Conservation (phyloP, 2,329 filamentous ascomycete species). For the Fusarium annulatum region DNA sequence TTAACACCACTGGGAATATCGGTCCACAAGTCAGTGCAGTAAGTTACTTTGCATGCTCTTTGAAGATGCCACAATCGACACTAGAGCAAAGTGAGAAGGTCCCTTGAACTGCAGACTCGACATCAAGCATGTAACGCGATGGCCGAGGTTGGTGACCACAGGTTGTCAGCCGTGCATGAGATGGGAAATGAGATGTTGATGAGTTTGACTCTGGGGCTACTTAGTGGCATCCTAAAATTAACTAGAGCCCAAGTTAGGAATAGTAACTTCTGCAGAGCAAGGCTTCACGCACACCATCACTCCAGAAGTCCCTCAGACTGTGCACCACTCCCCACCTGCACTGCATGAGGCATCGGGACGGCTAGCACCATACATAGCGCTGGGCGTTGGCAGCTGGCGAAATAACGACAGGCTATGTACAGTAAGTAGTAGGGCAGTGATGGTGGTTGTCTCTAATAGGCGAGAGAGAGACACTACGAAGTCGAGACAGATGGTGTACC, state of each 20-base stretch:
- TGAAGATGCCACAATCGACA: slow-evolving; percentile 4
- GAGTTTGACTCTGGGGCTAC: slow-evolving; percentile 28
- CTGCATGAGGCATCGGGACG: slow-evolving; percentile 34
- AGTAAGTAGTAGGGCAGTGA: slow-evolving; percentile 6
- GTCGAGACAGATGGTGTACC: slow-evolving; percentile 14
- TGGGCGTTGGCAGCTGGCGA: slow-evolving; percentile 28
- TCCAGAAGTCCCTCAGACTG: slow-evolving; percentile 42
- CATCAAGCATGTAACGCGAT: slow-evolving; percentile 29
- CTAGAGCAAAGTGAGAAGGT: slow-evolving; percentile 39
- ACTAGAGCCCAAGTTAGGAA: slow-evolving; percentile 20
- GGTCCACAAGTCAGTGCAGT: slow-evolving; percentile 5
- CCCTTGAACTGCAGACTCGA: slow-evolving; percentile 14
- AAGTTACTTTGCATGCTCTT: slow-evolving; percentile 1
- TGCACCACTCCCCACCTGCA: slow-evolving; percentile 24
- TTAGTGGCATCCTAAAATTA: slow-evolving; percentile 31
- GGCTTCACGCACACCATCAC: slow-evolving; percentile 18
- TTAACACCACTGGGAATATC: slow-evolving; percentile 3
- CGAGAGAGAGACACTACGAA: slow-evolving; percentile 1
- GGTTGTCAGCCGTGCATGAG: slow-evolving; percentile 38
- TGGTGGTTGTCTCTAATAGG: slow-evolving; percentile 8
- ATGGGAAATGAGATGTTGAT: slow-evolving; percentile 43
- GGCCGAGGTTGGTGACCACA: slow-evolving; percentile 39
- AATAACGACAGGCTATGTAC: slow-evolving; percentile 1
- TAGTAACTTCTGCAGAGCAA: slow-evolving; percentile 25
- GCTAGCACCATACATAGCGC: slow-evolving; percentile 34